Conservation (phyloP, 176 grass and related monocot species). For the Oryza nivara region DNA sequence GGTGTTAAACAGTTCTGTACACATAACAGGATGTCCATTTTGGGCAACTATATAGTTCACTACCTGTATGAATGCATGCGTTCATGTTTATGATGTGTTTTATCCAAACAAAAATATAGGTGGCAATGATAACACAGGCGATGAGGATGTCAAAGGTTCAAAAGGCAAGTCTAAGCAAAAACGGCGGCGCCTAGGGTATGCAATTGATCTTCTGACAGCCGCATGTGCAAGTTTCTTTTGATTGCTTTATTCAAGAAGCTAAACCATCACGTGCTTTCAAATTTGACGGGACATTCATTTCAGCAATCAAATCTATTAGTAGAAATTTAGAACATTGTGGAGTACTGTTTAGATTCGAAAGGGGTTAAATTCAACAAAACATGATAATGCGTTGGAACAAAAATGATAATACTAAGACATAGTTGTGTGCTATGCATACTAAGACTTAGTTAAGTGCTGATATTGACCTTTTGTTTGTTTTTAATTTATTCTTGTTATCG, state of each 20-base stretch:
- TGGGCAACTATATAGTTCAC: background rate
- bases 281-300: conserved; percentile 12
- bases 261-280: conserved; percentile 13
- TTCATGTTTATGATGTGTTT: conserved; percentile 34
- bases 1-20: conserved; percentile 13
- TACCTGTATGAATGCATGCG: conserved; percentile 21
- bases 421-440: background rate
- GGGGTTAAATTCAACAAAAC: background rate
- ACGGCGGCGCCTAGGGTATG: conserved; percentile 64
- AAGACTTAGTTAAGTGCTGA: background rate
- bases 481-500: background rate
- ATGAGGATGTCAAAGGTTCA: conserved; percentile 57
- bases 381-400: background rate
- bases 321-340: background rate
- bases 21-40: background rate
- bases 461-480: background rate
- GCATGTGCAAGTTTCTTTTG: background rate
- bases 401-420: conserved; percentile 7
- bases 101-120: conserved; percentile 48
- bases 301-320: conserved; percentile 5
- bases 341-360: background rate
- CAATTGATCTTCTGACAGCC: conserved; percentile 16
- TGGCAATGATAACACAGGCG: conserved; percentile 52
- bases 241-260: conserved; percentile 11
- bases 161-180: conserved; percentile 91